These are phyloP conservation scores for Trichoderma atrobrunneum DNA, from an alignment of 2,329 filamentous ascomycete genomes.

Conservation along the genomic window DNA sequence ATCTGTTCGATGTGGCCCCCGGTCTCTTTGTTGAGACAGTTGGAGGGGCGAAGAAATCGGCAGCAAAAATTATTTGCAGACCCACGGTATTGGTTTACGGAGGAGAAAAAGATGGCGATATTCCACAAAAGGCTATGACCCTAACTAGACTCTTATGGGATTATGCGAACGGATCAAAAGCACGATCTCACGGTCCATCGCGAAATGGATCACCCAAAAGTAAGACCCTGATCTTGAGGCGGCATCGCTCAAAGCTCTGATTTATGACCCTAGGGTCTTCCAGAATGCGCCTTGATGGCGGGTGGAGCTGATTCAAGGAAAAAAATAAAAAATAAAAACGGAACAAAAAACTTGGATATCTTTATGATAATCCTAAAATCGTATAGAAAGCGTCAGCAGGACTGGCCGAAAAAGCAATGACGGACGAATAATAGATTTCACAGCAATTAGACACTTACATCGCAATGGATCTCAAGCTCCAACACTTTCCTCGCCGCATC, in stretches of 20 bases:
- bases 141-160: slow-evolving; percentile 37
- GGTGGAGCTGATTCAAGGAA: not conserved
- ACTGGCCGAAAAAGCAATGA: not conserved
- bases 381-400: slow-evolving; percentile 9
- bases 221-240: slow-evolving; percentile 26
- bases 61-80: slow-evolving; percentile 33
- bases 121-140: slow-evolving; percentile 31
- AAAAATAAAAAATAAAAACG: not conserved
- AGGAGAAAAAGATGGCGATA: slow-evolving; percentile 24
- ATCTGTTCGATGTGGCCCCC: slow-evolving; percentile 38
- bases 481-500: not conserved
- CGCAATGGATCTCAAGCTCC: not conserved
- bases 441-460: slow-evolving; percentile 11
- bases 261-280: slow-evolving; percentile 25
- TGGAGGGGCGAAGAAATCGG: slow-evolving; percentile 33
- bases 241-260: slow-evolving; percentile 30
- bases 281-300: slow-evolving; percentile 4
- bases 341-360: not conserved
- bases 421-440: slow-evolving; percentile 5
- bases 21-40: slow-evolving; percentile 39
- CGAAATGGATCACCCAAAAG: slow-evolving; percentile 25
- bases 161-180: slow-evolving; percentile 24
- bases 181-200: slow-evolving; percentile 15
- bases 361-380: not conserved
- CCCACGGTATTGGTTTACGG: slow-evolving; percentile 36